Percentiles rank a stretch among this genome's conserved stretches.
Evolutionary conservation across 805 yeast genomes (phyloP).

Genomic region (Ogataea pilisensis): DNA sequence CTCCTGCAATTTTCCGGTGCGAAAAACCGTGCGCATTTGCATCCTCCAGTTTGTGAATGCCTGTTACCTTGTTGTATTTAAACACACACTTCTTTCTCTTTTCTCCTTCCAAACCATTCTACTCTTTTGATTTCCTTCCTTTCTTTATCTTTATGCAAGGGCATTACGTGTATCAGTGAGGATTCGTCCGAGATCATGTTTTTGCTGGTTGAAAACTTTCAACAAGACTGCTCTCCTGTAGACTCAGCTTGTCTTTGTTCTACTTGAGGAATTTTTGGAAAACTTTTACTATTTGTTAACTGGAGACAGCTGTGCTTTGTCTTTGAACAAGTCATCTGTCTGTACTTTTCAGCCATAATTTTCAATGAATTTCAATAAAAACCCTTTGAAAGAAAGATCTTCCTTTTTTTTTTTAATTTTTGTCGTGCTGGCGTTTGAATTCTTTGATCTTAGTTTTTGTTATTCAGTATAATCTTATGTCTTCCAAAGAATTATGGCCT

Average conservation of each 20-base stretch:
- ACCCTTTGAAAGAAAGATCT: too few species aligned
- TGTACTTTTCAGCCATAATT: background rate
- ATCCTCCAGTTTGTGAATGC: too few species aligned
- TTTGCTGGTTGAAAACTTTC: slow-evolving; percentile 99
- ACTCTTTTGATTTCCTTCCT: slow-evolving; percentile 5
- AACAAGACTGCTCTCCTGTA: slow-evolving; percentile 79
- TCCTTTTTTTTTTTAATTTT: too few species aligned
- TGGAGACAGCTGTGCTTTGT: background rate
- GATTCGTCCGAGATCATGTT: slow-evolving; percentile 99
- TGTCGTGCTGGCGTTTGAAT: too few species aligned
- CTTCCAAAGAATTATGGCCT: too few species aligned
- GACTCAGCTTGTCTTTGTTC: slow-evolving; percentile 31
- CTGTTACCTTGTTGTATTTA: too few species aligned
- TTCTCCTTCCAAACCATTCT: background rate
- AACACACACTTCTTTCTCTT: background rate
- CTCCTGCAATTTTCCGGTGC: too few species aligned
- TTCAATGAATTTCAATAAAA: too few species aligned
- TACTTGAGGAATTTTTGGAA: slow-evolving; percentile 77
- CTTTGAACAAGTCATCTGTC: background rate
- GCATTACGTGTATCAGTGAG: slow-evolving; percentile 99
- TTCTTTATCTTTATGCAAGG: slow-evolving; percentile 92
- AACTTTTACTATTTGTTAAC: slow-evolving; percentile 1
- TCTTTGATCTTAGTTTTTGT: too few species aligned
- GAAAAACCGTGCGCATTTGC: too few species aligned
- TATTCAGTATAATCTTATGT: too few species aligned